These are phyloP conservation scores for Martiniozyma asiatica DNA, from an alignment of 1,139 yeast genomes.

Conservation along the genomic window DNA sequence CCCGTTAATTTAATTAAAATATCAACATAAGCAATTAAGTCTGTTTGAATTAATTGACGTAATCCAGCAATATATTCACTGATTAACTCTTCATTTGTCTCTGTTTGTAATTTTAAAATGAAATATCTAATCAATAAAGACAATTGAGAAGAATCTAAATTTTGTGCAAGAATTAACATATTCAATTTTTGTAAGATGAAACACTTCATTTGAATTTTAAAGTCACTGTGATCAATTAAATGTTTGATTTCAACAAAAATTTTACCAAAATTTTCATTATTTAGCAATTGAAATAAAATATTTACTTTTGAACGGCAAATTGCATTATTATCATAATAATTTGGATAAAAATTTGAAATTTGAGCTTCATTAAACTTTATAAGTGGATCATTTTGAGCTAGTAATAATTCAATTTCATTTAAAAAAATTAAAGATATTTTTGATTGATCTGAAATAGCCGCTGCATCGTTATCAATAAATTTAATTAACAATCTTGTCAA, in stretches of 20 bases:
- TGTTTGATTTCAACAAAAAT: slow-evolving; percentile 62
- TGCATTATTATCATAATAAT: slow-evolving; percentile 40
- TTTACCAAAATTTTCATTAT: slow-evolving; percentile 35
- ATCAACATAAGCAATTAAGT: slow-evolving; percentile 31
- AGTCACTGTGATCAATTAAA: slow-evolving; percentile 31
- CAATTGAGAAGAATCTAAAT: slow-evolving; percentile 24
- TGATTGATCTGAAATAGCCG: slow-evolving; percentile 1
- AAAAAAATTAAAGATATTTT: slow-evolving; percentile 7
- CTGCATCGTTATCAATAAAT: slow-evolving; percentile 8
- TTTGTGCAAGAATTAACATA: slow-evolving; percentile 28
- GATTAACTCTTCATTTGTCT: slow-evolving; percentile 15
- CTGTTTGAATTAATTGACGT: slow-evolving; percentile 59
- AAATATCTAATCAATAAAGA: slow-evolving; percentile 12
- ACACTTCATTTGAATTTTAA: slow-evolving; percentile 29
- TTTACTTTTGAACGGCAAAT: slow-evolving; percentile 49
- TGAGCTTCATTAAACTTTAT: slow-evolving; percentile 12
- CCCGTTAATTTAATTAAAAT: slow-evolving; percentile 31
- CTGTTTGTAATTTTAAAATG: slow-evolving; percentile 12
- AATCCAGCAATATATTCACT: slow-evolving; percentile 28
- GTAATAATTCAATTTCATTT: slow-evolving; percentile 12
- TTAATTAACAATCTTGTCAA: slow-evolving; percentile 11
- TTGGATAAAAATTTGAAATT: slow-evolving; percentile 40
- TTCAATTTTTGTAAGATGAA: slow-evolving; percentile 52
- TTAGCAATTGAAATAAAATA: slow-evolving; percentile 47
- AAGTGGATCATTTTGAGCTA: slow-evolving; percentile 5